Base-by-base conservation (phyloP, 768 basidiomycete genomes). In the Obba rivulosa region DNA sequence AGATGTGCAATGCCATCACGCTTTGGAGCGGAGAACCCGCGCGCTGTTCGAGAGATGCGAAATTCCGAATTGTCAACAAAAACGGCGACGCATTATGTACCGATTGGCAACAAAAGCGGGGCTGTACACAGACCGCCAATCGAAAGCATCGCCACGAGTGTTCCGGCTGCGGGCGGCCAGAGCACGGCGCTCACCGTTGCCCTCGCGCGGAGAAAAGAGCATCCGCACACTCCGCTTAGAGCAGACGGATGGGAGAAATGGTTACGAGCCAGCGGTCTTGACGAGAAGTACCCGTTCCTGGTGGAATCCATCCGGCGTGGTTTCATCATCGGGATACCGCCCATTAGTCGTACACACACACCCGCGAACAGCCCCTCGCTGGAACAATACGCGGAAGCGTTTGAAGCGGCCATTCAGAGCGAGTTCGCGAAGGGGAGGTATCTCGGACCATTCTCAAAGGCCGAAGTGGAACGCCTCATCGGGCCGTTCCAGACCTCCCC, bases 401-500 rank as follows among this genome's bases (percentile, higher is more conserved):
- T 45, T n/a, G 18, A 31, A 7, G 36, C 3, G 8, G 18, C 36
- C 18, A 20, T 45, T 20, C 14, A 8, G 34, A 17, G 44, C 34
- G 44, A 45, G 20, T 10, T n/a, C 3, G 44, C 31, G 11, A 17
- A 10, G 9, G 17, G 17, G 5, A 3, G 53, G 1, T 55, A 52
- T 34, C 14, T 55, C 1, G 53, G 53, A 8, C 53, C 53, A 1
- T 48, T 42, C 34, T 31, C 53, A 2, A 25, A 21, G 2, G 7
- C 9, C 11, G 50, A 49, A 4, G 11, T 67, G 0, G 54, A 61
- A 42, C 0, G 2, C 0, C 1, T 22, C 2, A 42, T 68, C 0
- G 60, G 67, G 0, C 56, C 40, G 0, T 69, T 69, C 40, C 67
- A 66, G 14, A 51, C 64, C n/a, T 34, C 56, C 4, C 63, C 67